Percentiles rank a stretch among this genome's conserved stretches.
Evolutionary conservation across 179 eudicot species (phyloP).

Genomic region (Silene noctiflora): DNA sequence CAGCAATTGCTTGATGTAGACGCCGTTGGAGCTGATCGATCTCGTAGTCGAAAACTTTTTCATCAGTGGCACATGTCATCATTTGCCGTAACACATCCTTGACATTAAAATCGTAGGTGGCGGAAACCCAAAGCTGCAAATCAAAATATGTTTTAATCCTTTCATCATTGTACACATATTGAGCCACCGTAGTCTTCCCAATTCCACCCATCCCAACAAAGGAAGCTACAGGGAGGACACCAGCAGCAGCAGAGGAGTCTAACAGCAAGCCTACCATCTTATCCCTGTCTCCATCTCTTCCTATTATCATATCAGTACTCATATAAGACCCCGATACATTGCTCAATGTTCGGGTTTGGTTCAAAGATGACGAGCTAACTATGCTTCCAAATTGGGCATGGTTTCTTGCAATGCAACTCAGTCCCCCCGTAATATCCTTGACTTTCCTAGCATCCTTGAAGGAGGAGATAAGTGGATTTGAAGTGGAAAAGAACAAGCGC

Average conservation of each 20-base stretch:
- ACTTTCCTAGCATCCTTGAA: constrained; percentile 3
- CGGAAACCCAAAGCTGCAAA: constrained; percentile 8
- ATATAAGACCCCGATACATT: neutral
- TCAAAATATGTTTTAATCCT: constrained; percentile 18
- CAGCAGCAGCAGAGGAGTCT: neutral
- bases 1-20: neutral
- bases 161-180: constrained; percentile 12
- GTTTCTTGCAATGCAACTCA: neutral
- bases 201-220: constrained; percentile 22
- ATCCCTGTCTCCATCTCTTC: constrained; percentile 10
- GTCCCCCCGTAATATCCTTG: neutral
- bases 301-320: neutral
- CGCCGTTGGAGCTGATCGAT: neutral
- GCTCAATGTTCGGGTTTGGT: neutral
- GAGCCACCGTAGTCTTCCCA: constrained; percentile 19
- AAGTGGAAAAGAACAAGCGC: constrained; percentile 7
- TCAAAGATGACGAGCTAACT: neutral
- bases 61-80: neutral
- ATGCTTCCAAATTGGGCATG: neutral
- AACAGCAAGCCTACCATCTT: neutral
- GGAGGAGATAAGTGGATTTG: constrained; percentile 8
- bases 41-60: neutral
- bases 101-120: neutral
- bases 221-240: neutral
- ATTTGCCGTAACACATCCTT: constrained; percentile 13